Evolutionary conservation across 2,329 filamentous ascomycete species (phyloP).

Genomic region (Alternaria panax): DNA sequence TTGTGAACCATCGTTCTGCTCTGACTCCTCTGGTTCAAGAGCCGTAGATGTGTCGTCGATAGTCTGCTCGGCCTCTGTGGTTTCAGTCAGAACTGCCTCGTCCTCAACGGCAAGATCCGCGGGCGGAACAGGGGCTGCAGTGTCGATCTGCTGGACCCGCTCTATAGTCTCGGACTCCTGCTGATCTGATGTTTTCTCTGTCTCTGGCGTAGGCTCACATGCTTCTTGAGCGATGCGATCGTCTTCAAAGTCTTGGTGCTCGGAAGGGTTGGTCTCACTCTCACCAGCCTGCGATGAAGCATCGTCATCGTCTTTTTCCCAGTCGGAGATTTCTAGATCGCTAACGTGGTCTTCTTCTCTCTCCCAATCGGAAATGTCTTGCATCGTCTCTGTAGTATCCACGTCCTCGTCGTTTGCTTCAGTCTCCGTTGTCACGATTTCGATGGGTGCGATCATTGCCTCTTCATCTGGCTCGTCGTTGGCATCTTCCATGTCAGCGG

Average conservation of each 20-base stretch:
- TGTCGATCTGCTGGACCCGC: background rate
- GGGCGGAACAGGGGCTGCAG: background rate
- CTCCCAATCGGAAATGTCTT: conserved; percentile 3
- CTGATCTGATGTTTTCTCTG: conserved; percentile 1
- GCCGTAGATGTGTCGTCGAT: background rate
- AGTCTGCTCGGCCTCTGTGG: background rate
- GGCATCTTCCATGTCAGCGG: background rate
- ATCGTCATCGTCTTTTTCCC: conserved; percentile 6
- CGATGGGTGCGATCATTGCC: background rate
- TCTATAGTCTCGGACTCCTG: background rate
- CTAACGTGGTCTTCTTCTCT: background rate
- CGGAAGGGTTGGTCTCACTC: conserved; percentile 12
- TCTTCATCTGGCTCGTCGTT: background rate
- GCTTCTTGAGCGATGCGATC: background rate
- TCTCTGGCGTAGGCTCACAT: background rate
- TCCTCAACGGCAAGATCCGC: background rate
- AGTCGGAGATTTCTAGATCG: conserved; percentile 1
- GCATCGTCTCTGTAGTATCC: background rate
- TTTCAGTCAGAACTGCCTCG: background rate
- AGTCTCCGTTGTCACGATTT: background rate
- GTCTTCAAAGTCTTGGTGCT: conserved; percentile 5
- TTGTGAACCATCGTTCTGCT: background rate
- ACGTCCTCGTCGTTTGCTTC: background rate
- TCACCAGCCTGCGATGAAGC: conserved; percentile 3
- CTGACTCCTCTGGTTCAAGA: background rate